These are phyloP conservation scores for Nepenthes mirabilis DNA, from an alignment of 148 eudicot genomes.

Conservation along the genomic window DNA sequence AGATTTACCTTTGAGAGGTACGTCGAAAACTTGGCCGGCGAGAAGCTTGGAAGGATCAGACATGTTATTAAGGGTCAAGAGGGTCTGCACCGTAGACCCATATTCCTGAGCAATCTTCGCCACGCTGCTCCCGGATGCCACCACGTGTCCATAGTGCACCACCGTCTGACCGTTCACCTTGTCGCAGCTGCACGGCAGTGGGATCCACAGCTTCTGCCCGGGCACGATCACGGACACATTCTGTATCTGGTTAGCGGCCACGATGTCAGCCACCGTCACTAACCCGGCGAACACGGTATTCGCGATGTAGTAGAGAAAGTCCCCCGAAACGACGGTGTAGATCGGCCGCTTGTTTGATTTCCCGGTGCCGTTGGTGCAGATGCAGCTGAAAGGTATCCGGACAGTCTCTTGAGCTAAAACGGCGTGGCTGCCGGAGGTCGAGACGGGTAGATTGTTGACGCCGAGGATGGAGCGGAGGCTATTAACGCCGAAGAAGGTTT, in stretches of 20 bases:
- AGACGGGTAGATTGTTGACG: conserved; percentile 43
- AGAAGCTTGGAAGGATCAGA: conserved; percentile 24
- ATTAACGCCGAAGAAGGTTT: conserved; percentile 35
- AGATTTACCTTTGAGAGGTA: conserved; percentile 61
- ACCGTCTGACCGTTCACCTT: conserved; percentile 50
- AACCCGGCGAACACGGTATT: conserved; percentile 1
- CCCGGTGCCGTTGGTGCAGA: conserved; percentile 48
- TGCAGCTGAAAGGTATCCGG: conserved; percentile 60
- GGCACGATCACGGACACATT: conserved; percentile 17
- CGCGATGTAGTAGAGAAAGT: conserved; percentile 39
- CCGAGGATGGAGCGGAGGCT: conserved; percentile 40
- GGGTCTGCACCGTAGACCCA: conserved; percentile 19
- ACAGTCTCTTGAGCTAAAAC: conserved; percentile 17
- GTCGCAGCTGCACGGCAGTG: conserved; percentile 92
- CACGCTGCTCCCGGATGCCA: conserved; percentile 25
- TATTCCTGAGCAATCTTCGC: conserved; percentile 41
- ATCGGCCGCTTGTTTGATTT: conserved; percentile 29
- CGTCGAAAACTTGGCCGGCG: conserved; percentile 65
- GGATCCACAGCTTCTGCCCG: conserved; percentile 58
- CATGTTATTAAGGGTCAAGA: conserved; percentile 43
- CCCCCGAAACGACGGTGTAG: conserved; percentile 39
- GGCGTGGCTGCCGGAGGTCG: conserved; percentile 19
- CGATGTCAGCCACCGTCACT: conserved; percentile 39
- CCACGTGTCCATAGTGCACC: conserved; percentile 66
- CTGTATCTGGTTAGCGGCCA: conserved; percentile 28